phyloP scores from a whole-genome alignment of 192 early-diverging fungal genomes.

The Phlyctochytrium arcticum region DNA sequence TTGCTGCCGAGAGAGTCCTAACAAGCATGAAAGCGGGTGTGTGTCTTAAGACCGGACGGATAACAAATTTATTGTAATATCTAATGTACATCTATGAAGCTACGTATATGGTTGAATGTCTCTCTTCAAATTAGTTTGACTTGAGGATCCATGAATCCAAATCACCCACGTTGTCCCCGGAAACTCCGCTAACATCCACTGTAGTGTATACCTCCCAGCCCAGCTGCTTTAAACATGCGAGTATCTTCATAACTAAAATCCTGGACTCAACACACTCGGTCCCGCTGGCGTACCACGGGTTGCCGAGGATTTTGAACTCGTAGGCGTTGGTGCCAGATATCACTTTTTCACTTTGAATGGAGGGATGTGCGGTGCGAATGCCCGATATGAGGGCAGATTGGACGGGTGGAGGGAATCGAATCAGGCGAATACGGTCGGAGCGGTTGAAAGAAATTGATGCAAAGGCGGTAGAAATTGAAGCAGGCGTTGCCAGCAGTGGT shows the following conservation, averaged over 20 bases:
- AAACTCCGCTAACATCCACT: not conserved
- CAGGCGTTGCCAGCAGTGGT: not conserved
- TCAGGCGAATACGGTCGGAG: slow-evolving; percentile 9
- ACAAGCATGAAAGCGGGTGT: no score
- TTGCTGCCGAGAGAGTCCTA: no score
- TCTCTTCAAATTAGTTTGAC: no score
- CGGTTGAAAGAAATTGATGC: slow-evolving; percentile 12
- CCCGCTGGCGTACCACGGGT: slow-evolving; percentile 13
- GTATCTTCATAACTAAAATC: not conserved
- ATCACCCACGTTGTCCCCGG: not conserved
- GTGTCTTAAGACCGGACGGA: no score
- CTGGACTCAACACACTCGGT: not conserved
- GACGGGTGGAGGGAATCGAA: not conserved
- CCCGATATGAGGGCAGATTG: not conserved
- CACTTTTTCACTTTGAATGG: not conserved
- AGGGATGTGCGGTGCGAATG: no score
- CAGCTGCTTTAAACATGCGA: not conserved
- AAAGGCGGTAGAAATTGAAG: no score
- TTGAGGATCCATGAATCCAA: not conserved
- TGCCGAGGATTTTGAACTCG: slow-evolving; percentile 7
- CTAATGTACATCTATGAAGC: no score
- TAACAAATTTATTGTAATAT: no score
- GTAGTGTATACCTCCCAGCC: slow-evolving; percentile 12
- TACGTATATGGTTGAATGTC: no score
- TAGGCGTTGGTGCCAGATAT: not conserved